Conservation (phyloP, 345 rosid genomes). For the Noccaea bulbosa region DNA sequence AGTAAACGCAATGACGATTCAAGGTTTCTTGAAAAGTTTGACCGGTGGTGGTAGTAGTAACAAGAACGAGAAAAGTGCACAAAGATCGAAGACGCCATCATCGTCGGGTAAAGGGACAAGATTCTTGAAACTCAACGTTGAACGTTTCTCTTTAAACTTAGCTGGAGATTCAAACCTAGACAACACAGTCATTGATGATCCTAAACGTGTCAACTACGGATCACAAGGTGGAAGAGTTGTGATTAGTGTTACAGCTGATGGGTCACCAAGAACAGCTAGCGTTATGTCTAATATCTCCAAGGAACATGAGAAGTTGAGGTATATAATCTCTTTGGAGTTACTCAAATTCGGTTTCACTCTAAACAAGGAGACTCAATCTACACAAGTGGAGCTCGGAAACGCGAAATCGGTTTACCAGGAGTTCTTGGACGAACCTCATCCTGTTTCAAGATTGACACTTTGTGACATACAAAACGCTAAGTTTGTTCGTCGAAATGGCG, state of each 20-base stretch:
- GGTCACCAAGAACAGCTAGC: constrained; percentile 74
- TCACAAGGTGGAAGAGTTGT: constrained; percentile 91
- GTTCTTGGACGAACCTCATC: constrained; percentile 54
- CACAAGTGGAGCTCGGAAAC: constrained; percentile 85
- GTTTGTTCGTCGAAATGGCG: constrained; percentile 83
- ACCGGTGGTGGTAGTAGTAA: constrained; percentile 48
- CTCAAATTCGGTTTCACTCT: constrained; percentile 62
- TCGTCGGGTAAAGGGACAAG: constrained; percentile 78
- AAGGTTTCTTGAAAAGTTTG: constrained; percentile 60
- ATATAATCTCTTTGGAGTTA: constrained; percentile 73
- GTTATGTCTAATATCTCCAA: constrained; percentile 57
- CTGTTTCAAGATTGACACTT: constrained; percentile 59
- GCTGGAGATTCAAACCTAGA: constrained; percentile 72
- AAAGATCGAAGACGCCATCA: constrained; percentile 59
- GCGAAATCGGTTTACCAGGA: constrained; percentile 84
- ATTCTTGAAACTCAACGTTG: constrained; percentile 73
- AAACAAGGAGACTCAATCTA: constrained; percentile 86
- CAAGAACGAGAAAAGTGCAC: constrained; percentile 53
- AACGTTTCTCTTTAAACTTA: constrained; percentile 73
- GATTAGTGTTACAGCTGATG: constrained; percentile 72
- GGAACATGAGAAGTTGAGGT: constrained; percentile 64
- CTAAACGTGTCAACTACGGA: constrained; percentile 97
- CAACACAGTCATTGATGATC: constrained; percentile 71
- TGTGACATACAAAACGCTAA: constrained; percentile 88
- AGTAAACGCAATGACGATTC: constrained; percentile 64